Conservation (phyloP, 108 stramenopile species). For the Cyclotella cryptica region DNA sequence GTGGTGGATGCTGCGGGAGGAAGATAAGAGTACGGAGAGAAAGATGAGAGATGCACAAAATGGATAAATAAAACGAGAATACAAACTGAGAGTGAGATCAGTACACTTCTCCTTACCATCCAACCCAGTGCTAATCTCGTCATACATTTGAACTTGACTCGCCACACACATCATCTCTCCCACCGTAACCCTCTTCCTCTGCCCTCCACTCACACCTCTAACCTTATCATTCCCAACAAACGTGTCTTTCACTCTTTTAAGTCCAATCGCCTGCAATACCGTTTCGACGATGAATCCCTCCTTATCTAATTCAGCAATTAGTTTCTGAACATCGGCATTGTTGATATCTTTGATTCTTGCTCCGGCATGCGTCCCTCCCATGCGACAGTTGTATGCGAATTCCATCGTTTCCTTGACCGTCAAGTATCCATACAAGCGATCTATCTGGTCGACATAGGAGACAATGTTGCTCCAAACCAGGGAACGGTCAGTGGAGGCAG, state of each 20-base stretch:
- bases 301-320: slow-evolving; percentile 23
- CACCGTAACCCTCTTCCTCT: slow-evolving; percentile 89
- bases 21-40: neutral
- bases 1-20: slow-evolving; percentile 10
- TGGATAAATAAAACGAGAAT: neutral
- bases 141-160: slow-evolving; percentile 55
- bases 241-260: slow-evolving; percentile 74
- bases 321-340: slow-evolving; percentile 10
- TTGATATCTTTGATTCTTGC: slow-evolving; percentile 8
- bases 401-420: slow-evolving; percentile 83
- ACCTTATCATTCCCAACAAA: slow-evolving; percentile 79
- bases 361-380: slow-evolving; percentile 25
- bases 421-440: slow-evolving; percentile 73
- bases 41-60: neutral
- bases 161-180: slow-evolving; percentile 77
- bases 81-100: neutral
- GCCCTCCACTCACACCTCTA: slow-evolving; percentile 89
- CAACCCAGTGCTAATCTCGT: slow-evolving; percentile 67
- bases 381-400: slow-evolving; percentile 79
- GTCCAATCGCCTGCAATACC: slow-evolving; percentile 62
- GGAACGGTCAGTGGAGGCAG: slow-evolving; percentile 32
- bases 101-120: slow-evolving; percentile 23
- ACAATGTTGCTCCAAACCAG: slow-evolving; percentile 57
- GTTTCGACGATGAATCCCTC: slow-evolving; percentile 51
- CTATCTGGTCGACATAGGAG: slow-evolving; percentile 72